A percentile compares a stretch with the other conserved stretches of the same genome.
These are phyloP conservation scores for Daphne laureola DNA, from an alignment of 441 rosid species.

Conservation along the genomic window DNA sequence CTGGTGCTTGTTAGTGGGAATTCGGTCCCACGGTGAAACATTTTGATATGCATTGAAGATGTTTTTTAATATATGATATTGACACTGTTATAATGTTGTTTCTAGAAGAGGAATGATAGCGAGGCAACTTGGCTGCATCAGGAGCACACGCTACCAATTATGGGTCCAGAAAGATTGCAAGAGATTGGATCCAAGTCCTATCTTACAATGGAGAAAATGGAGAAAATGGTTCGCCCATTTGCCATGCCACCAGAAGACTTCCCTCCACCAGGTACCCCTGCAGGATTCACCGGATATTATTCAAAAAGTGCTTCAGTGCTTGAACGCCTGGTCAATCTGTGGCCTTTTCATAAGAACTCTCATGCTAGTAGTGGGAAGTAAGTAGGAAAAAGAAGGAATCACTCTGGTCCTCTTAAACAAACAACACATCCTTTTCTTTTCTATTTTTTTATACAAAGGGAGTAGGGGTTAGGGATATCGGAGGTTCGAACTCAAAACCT, in stretches of 20 bases:
- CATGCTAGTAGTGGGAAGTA: too few relatives aligned
- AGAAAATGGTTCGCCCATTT: slow-evolving; percentile 83
- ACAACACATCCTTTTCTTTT: not conserved
- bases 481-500: too few relatives aligned
- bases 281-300: slow-evolving; percentile 96
- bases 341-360: slow-evolving; percentile 84
- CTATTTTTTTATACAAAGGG: too few relatives aligned
- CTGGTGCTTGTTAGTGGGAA: not conserved
- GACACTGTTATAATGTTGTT: not conserved
- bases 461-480: too few relatives aligned
- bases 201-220: slow-evolving; percentile 85
- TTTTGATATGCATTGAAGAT: too few relatives aligned
- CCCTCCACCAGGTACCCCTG: slow-evolving; percentile 89
- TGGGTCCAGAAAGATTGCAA: slow-evolving; percentile 99
- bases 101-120: slow-evolving; percentile 55
- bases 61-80: not conserved
- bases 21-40: not conserved
- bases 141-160: slow-evolving; percentile 97
- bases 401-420: too few relatives aligned
- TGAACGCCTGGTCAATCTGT: slow-evolving; percentile 93
- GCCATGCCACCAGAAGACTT: slow-evolving; percentile 99
- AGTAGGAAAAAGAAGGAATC: too few relatives aligned
- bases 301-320: slow-evolving; percentile 93
- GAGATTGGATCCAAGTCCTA: slow-evolving; percentile 89
- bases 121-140: slow-evolving; percentile 81